Evolutionary conservation across 495 filamentous ascomycete genomes (phyloP).

Genomic region (Xylaria sp.): DNA sequence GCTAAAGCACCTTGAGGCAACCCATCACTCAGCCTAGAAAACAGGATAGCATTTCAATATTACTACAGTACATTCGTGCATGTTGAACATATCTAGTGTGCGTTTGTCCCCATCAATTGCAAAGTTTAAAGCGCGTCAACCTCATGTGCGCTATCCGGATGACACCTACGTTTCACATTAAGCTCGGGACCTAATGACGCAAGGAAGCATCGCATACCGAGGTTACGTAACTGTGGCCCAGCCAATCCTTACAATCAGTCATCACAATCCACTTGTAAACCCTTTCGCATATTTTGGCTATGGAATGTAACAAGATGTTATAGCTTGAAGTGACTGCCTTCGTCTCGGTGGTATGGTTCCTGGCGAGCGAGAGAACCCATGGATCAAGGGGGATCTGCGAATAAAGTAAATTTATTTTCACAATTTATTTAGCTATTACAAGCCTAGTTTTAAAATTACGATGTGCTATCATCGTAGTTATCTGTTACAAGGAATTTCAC

Average conservation of each 20-base stretch:
- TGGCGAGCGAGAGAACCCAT: too few relatives aligned
- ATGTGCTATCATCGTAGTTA: too few relatives aligned
- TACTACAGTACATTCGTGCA: not conserved
- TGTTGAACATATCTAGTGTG: not conserved
- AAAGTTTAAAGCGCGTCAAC: constrained; percentile 1
- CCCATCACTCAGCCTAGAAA: not conserved
- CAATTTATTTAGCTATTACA: too few relatives aligned
- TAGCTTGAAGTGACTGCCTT: too few relatives aligned
- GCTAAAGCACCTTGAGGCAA: not conserved
- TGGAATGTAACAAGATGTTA: too few relatives aligned
- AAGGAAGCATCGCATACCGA: not conserved
- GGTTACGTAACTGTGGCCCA: not conserved
- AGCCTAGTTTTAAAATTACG: too few relatives aligned
- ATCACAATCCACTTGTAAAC: not conserved
- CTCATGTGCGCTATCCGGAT: not conserved
- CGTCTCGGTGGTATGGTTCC: too few relatives aligned
- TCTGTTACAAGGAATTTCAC: too few relatives aligned
- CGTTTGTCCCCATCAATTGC: not conserved
- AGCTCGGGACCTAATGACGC: not conserved
- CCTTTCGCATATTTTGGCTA: not conserved
- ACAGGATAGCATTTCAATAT: not conserved
- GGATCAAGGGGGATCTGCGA: too few relatives aligned
- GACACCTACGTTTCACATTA: not conserved
- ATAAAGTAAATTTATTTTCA: too few relatives aligned
- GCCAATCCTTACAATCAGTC: not conserved